These are phyloP conservation scores for Yamadazyma jaroonii DNA, from an alignment of 1,139 yeast genomes.

Conservation along the genomic window DNA sequence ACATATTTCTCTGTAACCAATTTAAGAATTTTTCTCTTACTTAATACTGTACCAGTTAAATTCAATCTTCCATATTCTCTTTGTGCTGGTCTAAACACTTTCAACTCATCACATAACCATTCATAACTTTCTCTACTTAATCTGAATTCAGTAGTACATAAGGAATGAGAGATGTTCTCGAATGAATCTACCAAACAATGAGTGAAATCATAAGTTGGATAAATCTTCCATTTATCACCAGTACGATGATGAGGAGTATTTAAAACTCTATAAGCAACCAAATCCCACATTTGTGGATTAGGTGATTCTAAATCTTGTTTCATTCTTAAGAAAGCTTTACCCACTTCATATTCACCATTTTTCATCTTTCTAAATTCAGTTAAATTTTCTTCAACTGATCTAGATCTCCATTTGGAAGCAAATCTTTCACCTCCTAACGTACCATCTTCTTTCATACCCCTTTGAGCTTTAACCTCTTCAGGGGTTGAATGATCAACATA, in stretches of 20 bases:
- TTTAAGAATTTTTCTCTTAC: slow-evolving; percentile 93
- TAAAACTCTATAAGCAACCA: slow-evolving; percentile 95
- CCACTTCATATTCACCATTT: slow-evolving; percentile 82
- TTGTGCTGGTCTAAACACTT: slow-evolving; percentile 97
- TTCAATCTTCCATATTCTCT: slow-evolving; percentile 97
- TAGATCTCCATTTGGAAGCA: slow-evolving; percentile 74
- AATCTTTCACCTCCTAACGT: slow-evolving; percentile 88
- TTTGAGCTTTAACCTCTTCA: slow-evolving; percentile 82
- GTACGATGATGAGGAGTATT: slow-evolving; percentile 94
- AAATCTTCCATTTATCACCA: slow-evolving; percentile 94
- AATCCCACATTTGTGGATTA: slow-evolving; percentile 99
- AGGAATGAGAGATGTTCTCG: slow-evolving; percentile 91
- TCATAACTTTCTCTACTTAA: slow-evolving; percentile 93
- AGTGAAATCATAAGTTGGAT: slow-evolving; percentile 98
- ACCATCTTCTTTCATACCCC: slow-evolving; percentile 91
- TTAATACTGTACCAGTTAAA: slow-evolving; percentile 89
- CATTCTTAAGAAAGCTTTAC: slow-evolving; percentile 95
- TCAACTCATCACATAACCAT: slow-evolving; percentile 96
- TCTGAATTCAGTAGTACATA: slow-evolving; percentile 93
- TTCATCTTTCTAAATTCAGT: slow-evolving; percentile 85
- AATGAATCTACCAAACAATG: slow-evolving; percentile 98
- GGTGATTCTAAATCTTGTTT: slow-evolving; percentile 91
- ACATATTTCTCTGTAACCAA: slow-evolving; percentile 79
- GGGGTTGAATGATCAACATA: slow-evolving; percentile 94
- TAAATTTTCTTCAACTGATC: slow-evolving; percentile 71